Conservation (phyloP, 2,329 filamentous ascomycete genomes). For the Amauroascus verrucosus region DNA sequence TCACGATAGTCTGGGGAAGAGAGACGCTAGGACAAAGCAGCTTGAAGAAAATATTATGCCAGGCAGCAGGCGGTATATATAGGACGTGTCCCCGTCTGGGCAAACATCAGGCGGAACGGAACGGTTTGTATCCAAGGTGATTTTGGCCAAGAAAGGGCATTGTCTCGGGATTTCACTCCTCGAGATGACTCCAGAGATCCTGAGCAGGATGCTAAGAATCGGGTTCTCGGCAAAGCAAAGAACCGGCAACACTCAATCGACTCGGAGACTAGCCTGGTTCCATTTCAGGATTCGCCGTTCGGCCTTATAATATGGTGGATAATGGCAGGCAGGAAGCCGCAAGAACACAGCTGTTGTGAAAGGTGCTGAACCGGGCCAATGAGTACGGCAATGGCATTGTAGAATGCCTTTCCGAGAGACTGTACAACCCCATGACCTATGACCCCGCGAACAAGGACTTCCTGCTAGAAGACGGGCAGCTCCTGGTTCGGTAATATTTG, state of each 20-base stretch:
- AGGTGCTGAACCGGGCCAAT: not conserved
- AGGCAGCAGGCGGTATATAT: not conserved
- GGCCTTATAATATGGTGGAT: not conserved
- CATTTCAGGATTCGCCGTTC: too few relatives aligned
- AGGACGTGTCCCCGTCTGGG: not conserved
- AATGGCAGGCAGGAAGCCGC: not conserved
- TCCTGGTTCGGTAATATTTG: not conserved
- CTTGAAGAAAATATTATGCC: not conserved
- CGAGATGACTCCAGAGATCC: not conserved
- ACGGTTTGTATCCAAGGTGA: not conserved
- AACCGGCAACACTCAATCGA: not conserved
- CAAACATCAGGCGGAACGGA: not conserved
- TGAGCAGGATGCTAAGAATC: not conserved
- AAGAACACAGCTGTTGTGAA: not conserved
- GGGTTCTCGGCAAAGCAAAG: not conserved
- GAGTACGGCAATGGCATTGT: not conserved
- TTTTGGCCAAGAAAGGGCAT: not conserved
- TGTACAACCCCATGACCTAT: not conserved
- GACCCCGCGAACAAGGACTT: not conserved
- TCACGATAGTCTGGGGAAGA: not conserved
- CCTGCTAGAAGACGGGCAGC: not conserved
- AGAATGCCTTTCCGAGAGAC: not conserved
- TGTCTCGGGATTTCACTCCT: not conserved
- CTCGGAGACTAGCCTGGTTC: not conserved
- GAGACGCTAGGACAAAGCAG: not conserved